A percentile compares a stretch with the other conserved stretches of the same genome.
phyloP scores from a whole-genome alignment of 2,329 filamentous ascomycete genomes.

The Geosmithia flava region DNA sequence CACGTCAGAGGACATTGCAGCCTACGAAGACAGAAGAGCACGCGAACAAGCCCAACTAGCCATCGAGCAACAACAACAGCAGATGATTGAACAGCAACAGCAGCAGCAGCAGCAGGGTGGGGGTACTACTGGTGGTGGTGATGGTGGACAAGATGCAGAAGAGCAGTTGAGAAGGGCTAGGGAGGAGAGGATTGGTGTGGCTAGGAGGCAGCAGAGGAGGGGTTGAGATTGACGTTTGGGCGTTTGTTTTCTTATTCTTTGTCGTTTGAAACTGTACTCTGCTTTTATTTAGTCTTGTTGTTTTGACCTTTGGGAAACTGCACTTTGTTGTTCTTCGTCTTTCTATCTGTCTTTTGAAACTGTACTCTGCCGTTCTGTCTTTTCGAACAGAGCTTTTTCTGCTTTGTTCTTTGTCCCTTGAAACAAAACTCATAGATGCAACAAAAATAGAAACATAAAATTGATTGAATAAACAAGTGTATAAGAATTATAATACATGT shows the following conservation, averaged over 20 bases:
- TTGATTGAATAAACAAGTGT: too few relatives aligned
- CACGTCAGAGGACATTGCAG: conserved; percentile 57
- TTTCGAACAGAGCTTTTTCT: too few relatives aligned
- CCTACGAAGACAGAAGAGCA: conserved; percentile 53
- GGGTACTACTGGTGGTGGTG: not conserved
- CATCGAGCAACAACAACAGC: not conserved
- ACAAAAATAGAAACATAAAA: too few relatives aligned
- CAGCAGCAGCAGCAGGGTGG: conserved; percentile 7
- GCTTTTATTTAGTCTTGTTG: not conserved
- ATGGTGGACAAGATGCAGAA: conserved; percentile 9
- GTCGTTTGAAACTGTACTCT: not conserved
- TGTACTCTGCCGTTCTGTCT: not conserved
- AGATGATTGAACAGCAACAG: conserved; percentile 9
- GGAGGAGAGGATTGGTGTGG: conserved; percentile 26
- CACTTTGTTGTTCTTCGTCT: too few relatives aligned
- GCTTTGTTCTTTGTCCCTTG: too few relatives aligned
- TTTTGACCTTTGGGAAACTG: too few relatives aligned
- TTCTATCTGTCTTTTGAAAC: too few relatives aligned
- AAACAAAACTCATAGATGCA: too few relatives aligned
- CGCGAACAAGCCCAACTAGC: conserved; percentile 21
- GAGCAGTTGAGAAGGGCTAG: conserved; percentile 15
- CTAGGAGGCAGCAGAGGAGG: conserved; percentile 1
- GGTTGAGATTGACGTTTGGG: not conserved
- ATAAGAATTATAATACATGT: too few relatives aligned
- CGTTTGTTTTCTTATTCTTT: not conserved